Base-by-base conservation (phyloP, 306 rosid genomes). In the Fragaria nilgerrensis region DNA sequence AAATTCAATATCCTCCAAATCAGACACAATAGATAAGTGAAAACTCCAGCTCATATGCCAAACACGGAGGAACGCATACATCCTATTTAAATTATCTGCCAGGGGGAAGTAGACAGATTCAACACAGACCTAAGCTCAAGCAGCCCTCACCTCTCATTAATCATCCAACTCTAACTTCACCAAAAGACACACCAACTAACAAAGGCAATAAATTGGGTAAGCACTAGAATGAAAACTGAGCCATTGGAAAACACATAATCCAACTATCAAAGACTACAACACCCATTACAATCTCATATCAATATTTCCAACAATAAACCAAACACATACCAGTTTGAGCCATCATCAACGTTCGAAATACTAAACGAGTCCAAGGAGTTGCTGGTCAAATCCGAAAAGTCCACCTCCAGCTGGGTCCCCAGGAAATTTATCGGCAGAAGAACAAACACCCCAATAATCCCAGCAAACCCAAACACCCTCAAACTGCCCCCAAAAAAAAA, bases 361-460 rank as follows among this genome's bases (percentile, higher is more conserved):
- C 89, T 88, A 90, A 93, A 93, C 2, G 92, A 88, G 80, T 93
- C 98, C 86, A 93, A 79, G 43, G 98, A 91, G 82, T 83, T 88
- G 85, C 52, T 69, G 15, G 84, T 58, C 53, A 89, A 84, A 87
- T 93, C 90, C 9, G 93, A 81, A 63, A 53, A 50, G 29, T 93
- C 84, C 75, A 55, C 82, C 13, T 13, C 73, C 39, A 89, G 93
- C 85, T 93, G 96, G 81, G 27, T 88, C 66, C 98, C 98, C 55
- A 79, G 7, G 77, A 75, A 93, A 84, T 93, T 93, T 34, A 93
- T 82, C 1, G 98, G 98, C 79, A 93, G 85, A 75, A 93, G 96
- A 68, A 93, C 9, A 49, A 66, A 62, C 64, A 91, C 32, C 68
- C 98, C 98, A 74, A 93, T 68, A 52, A 91, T 32, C 80, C 80